Evolutionary conservation across 495 filamentous ascomycete species (phyloP), one percentile per base, ranked within the genome.

Genomic region (Talaromyces borbonicus): DNA sequence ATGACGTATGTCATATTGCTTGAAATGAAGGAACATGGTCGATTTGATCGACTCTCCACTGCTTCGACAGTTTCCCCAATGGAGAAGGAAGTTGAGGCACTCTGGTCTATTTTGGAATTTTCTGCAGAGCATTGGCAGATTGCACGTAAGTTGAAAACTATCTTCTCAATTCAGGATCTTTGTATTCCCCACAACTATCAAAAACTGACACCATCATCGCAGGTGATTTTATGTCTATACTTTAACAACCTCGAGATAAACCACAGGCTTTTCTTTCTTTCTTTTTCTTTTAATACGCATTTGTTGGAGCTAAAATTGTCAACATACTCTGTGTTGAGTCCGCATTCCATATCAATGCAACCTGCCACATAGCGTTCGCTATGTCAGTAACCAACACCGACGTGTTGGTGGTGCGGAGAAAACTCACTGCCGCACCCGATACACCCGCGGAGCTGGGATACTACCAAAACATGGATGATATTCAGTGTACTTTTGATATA

Each of bases 391-490:
- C 5, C 35, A 20, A 38, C 35, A 8, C 35, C 18, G 35, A 11
- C 35, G 33, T 20, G 16, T 20, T 11, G 35, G 35, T 18, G 33
- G 33, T 38, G 35, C 35, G 35, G 35, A 20, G 35, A 36, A 36
- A 14, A 38, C 35, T 20, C 35, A 16, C 35, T 38, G 35, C 4
- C 16, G 35, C 71, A 43, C 52, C 73, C 5, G 51, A 56, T 35
- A 44, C 56, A 22, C 29, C 30, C 33, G 27, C 19, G 18, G 30
- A 37, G 26, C 43, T 57, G 23, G 49, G 22, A 15, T 32, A 32
- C 30, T 32, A 12, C 3, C 30, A 9, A 32, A 4, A 32, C 4
- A 9, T 16, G 1, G 33, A 19, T 36, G 6, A 1, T 11, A 36
- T 4, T 20, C 31, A 18, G 15, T 20, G 33, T 20, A 33, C 31